These are phyloP conservation scores for Emergomyces orientalis DNA, from an alignment of 2,329 filamentous ascomycete species.

Conservation along the genomic window DNA sequence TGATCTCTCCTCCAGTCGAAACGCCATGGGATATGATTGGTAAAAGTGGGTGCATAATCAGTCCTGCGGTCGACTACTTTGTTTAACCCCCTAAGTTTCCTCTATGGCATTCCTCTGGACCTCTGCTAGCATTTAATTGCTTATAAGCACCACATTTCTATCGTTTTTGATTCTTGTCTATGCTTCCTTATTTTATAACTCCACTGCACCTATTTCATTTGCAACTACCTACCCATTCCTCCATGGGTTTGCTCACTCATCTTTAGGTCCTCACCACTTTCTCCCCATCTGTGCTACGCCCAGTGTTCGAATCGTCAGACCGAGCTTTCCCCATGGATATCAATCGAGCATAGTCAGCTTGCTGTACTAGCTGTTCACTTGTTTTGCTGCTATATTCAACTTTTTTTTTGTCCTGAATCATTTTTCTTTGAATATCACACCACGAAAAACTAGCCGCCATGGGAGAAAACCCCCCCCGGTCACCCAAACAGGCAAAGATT, in stretches of 20 bases:
- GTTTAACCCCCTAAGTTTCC: not conserved
- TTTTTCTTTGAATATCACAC: not conserved
- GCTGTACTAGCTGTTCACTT: not conserved
- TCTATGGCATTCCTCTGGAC: no score
- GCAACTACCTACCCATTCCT: not conserved
- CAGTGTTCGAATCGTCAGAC: not conserved
- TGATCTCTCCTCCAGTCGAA: not conserved
- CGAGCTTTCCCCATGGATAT: not conserved
- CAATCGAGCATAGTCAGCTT: not conserved
- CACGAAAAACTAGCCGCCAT: not conserved
- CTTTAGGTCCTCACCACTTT: not conserved
- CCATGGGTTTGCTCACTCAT: not conserved
- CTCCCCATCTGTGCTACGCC: not conserved
- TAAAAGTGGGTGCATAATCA: not conserved
- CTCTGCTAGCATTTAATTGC: not conserved
- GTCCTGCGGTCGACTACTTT: not conserved
- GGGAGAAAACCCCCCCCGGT: not conserved
- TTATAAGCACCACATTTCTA: not conserved
- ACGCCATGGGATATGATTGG: not conserved
- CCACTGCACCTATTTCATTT: not conserved
- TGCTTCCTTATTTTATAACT: not conserved
- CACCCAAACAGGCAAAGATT: not conserved
- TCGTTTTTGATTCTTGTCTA: not conserved
- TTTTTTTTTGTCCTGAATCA: not conserved
- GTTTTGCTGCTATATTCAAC: not conserved